phyloP scores from a whole-genome alignment of 2,329 filamentous ascomycete genomes.

The Stagonosporopsis rhizophila region DNA sequence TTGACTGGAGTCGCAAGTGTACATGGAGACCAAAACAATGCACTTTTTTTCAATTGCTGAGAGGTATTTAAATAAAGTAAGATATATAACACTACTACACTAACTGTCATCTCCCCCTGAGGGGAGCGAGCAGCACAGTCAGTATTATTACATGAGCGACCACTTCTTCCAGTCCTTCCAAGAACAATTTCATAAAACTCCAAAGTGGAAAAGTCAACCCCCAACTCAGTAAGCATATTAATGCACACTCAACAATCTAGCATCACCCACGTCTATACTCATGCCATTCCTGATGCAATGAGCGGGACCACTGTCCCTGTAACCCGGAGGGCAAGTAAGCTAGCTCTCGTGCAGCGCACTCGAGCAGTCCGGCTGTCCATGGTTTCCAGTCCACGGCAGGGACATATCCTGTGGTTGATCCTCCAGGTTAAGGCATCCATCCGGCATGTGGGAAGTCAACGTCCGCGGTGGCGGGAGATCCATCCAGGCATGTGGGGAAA shows the following conservation, averaged over 20 bases:
- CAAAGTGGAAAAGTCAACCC: constrained; percentile 22
- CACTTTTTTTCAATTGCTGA: too few relatives aligned
- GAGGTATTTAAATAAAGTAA: too few relatives aligned
- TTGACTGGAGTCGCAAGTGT: too few relatives aligned
- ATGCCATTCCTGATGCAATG: constrained; percentile 38
- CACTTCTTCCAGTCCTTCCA: not conserved
- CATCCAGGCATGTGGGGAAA: constrained; percentile 29
- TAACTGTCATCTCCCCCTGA: not conserved
- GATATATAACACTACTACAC: not conserved
- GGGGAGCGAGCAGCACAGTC: not conserved
- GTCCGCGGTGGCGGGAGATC: constrained; percentile 37
- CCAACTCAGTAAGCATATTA: constrained; percentile 23
- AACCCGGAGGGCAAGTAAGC: constrained; percentile 15
- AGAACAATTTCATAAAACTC: not conserved
- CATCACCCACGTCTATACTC: constrained; percentile 30
- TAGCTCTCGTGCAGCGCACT: constrained; percentile 31
- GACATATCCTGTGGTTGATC: constrained; percentile 32
- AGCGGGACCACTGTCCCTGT: constrained; percentile 32
- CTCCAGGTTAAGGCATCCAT: constrained; percentile 32
- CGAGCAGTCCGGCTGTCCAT: constrained; percentile 26
- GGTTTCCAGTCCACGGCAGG: constrained; percentile 34
- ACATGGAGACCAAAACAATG: too few relatives aligned
- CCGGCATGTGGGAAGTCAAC: constrained; percentile 31
- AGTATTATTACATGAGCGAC: constrained; percentile 6
- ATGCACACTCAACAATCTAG: constrained; percentile 31